A percentile compares a stretch with the other conserved stretches of the same genome.
Conservation (phyloP, 2,329 filamentous ascomycete species). For the Fusarium veterinarium region DNA sequence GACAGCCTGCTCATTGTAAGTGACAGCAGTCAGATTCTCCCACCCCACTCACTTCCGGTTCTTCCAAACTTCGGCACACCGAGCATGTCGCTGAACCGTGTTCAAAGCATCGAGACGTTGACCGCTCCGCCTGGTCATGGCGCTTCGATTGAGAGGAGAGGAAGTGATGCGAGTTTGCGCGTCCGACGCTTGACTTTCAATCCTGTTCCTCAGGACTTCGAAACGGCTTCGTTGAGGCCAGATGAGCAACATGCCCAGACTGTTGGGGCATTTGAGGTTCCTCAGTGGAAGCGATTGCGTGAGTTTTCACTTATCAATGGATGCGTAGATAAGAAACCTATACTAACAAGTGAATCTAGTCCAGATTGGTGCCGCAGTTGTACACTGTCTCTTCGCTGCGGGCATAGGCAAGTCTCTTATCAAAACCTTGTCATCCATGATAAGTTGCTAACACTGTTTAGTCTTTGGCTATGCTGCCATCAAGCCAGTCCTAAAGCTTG, state of each 20-base stretch:
- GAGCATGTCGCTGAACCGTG: constrained; percentile 64
- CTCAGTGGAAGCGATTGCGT: constrained; percentile 65
- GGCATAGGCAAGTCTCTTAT: constrained; percentile 61
- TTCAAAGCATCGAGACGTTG: constrained; percentile 65
- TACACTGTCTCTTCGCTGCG: constrained; percentile 76
- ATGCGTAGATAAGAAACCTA: neutral
- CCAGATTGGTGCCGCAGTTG: constrained; percentile 46
- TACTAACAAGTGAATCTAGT: constrained; percentile 35
- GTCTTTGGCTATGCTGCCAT: constrained; percentile 88
- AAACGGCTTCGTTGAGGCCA: constrained; percentile 55
- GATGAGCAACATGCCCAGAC: constrained; percentile 55
- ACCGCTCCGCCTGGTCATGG: constrained; percentile 42
- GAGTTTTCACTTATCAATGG: constrained; percentile 40
- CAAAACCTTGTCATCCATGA: neutral
- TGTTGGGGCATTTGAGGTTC: constrained; percentile 65
- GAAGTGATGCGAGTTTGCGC: constrained; percentile 59
- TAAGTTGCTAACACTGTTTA: neutral
- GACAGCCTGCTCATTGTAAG: neutral
- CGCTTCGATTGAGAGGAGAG: constrained; percentile 47
- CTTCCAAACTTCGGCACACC: neutral
- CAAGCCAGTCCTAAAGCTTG: constrained; percentile 80
- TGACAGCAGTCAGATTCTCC: neutral
- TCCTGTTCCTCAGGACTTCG: constrained; percentile 64
- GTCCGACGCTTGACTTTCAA: constrained; percentile 65
- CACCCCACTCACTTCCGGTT: neutral